Evolutionary conservation across 257 asterid genomes (phyloP).

Genomic region (Solanum microdontum): DNA sequence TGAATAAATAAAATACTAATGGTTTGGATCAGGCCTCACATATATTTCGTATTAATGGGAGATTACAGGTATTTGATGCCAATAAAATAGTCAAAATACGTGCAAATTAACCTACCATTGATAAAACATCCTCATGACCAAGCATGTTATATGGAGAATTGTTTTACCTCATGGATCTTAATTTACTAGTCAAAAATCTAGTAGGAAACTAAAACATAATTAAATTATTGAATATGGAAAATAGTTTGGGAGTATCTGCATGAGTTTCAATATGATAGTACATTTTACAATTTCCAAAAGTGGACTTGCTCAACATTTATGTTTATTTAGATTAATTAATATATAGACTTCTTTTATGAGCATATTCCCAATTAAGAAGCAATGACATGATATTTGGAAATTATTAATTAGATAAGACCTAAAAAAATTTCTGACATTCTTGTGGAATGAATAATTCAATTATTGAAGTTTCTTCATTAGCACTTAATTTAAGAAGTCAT

Average conservation of each 20-base stretch:
- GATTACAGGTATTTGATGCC: rapidly evolving
- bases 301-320: background rate
- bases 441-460: background rate
- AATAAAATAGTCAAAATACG: background rate
- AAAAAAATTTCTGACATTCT: background rate
- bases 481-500: background rate
- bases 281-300: background rate
- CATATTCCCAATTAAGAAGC: background rate
- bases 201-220: background rate
- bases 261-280: background rate
- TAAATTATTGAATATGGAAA: background rate
- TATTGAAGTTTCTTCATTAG: background rate
- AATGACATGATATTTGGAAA: background rate
- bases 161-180: background rate
- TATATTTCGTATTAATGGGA: background rate
- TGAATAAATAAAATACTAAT: background rate
- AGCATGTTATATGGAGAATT: background rate
- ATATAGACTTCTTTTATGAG: background rate
- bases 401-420: background rate
- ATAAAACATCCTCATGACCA: background rate
- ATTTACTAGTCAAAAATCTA: background rate
- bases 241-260: background rate
- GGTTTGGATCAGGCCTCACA: no score
- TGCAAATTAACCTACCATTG: background rate
- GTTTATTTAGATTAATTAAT: background rate